Base-by-base conservation (phyloP, 768 basidiomycete genomes). In the Termitomyces sp. region DNA sequence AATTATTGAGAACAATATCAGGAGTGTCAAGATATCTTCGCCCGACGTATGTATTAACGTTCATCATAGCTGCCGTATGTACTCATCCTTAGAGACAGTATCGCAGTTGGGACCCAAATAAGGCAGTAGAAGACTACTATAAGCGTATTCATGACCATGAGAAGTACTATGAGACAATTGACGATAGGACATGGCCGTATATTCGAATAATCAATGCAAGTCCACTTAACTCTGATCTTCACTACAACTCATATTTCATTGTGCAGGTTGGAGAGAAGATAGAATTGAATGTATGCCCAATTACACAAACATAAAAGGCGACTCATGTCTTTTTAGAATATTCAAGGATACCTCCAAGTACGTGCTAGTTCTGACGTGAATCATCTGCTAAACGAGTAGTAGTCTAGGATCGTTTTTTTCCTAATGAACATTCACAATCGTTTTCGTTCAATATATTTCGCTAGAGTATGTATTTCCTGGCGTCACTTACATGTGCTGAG, bases 401-500 rank as follows among this genome's bases (percentile, higher is more conserved):
- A 98, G 88, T 94, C 94, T 2, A 80, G 96, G 62, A 95, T 98
- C 61, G 92, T 98, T 31, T 99, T 98, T 81, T 98, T 97, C 81
- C 80, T 99, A 49, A 98, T 98, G 97, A 99, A 99, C 72, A 98
- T 99, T 52, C 96, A 99, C 76, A 98, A 95, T 69, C 82, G 84
- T 64, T 91, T 88, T 71, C 83, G 96, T 25, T 94, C 89, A 51
- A 99, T 99, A 64, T 98, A 96, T 74, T 98, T 99, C 75, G 96
- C 96, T 5, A 79, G 96, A 45, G 96, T 97, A 70, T 63, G 91
- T 73, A 25, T 57, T 59, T 37, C 6, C 5, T 29, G 14, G 0
- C 43, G 37, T 36, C 10, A 43, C 15, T 7, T 3, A 29, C 32
- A 20, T 57, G 15, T 20, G 20, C 65, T 66, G 38, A 65, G 37